A percentile compares a stretch with the other conserved stretches of the same genome.
Evolutionary conservation across 305 asterid genomes (phyloP).

Genomic region (Striga hermonthica): DNA sequence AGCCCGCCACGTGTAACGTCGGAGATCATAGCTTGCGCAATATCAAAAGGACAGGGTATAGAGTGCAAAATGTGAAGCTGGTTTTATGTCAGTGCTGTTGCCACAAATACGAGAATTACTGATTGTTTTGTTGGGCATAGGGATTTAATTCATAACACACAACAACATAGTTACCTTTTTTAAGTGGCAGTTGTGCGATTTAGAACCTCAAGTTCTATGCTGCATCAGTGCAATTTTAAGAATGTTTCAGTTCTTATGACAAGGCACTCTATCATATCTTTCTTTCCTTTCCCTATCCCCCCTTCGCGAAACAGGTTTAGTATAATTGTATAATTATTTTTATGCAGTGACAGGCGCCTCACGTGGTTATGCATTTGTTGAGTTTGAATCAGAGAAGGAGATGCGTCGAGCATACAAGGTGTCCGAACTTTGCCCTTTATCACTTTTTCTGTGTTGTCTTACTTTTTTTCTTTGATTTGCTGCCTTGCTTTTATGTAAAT

Average conservation of each 20-base stretch:
- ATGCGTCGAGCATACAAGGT: slow-evolving; percentile 89
- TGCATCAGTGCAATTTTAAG: not conserved
- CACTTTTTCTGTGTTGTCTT: not conserved
- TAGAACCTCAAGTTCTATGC: not conserved
- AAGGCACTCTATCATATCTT: slow-evolving; percentile 9
- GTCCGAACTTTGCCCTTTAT: slow-evolving; percentile 11
- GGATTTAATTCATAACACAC: not conserved
- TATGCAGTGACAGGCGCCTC: slow-evolving; percentile 90
- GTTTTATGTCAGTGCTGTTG: not conserved
- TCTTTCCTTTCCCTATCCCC: not conserved
- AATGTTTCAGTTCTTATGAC: slow-evolving; percentile 8
- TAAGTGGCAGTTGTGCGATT: not conserved
- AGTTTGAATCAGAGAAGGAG: slow-evolving; percentile 80
- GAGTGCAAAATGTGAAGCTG: not conserved
- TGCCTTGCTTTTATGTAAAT: not conserved
- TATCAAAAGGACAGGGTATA: not conserved
- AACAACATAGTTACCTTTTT: not conserved
- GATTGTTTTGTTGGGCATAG: not conserved
- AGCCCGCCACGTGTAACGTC: not conserved
- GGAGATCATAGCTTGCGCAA: not conserved
- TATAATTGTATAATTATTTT: slow-evolving; percentile 11
- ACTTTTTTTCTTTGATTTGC: not conserved
- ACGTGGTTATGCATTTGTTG: slow-evolving; percentile 88
- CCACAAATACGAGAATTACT: not conserved
- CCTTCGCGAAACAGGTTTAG: slow-evolving; percentile 22